Percentiles rank a stretch among this genome's conserved stretches.
phyloP scores from a whole-genome alignment of 108 stramenopile genomes.

The Cyclotella kingstonii region DNA sequence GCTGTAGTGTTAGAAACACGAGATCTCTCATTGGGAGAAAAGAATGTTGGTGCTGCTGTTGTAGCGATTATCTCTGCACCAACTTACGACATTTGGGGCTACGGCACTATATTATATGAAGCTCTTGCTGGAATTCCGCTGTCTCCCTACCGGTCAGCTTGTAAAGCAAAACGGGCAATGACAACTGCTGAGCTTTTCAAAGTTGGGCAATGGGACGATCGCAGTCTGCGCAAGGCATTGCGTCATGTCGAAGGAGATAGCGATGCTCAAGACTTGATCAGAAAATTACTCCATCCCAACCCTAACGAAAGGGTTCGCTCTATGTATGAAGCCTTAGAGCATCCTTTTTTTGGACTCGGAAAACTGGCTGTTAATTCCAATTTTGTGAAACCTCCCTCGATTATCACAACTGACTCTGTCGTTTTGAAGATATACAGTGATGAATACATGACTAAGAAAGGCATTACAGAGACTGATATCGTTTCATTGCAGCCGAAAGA shows the following conservation, averaged over 20 bases:
- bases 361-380: slow-evolving; percentile 11
- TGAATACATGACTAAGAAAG: slow-evolving; percentile 11
- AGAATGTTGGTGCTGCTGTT: slow-evolving; percentile 59
- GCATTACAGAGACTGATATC: slow-evolving; percentile 2
- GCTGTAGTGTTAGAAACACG: slow-evolving; percentile 75
- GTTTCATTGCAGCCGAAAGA: neutral
- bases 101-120: slow-evolving; percentile 79
- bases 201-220: slow-evolving; percentile 83
- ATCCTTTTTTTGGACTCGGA: slow-evolving; percentile 66
- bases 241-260: slow-evolving; percentile 52
- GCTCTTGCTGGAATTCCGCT: slow-evolving; percentile 78
- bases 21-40: slow-evolving; percentile 60
- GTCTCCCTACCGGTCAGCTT: slow-evolving; percentile 71
- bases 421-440: slow-evolving; percentile 19
- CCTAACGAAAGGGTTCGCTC: slow-evolving; percentile 59
- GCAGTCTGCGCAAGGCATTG: slow-evolving; percentile 69
- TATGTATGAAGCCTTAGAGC: slow-evolving; percentile 76
- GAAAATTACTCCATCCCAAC: slow-evolving; percentile 67
- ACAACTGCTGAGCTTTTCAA: slow-evolving; percentile 71
- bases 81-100: slow-evolving; percentile 88
- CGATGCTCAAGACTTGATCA: slow-evolving; percentile 61
- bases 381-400: slow-evolving; percentile 6
- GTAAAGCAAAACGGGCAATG: slow-evolving; percentile 80
- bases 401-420: slow-evolving; percentile 9
- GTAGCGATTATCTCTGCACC: slow-evolving; percentile 65